Percentiles rank a stretch among this genome's conserved stretches.
These are phyloP conservation scores for Ceriops decandra DNA, from an alignment of 345 rosid genomes.

Conservation along the genomic window DNA sequence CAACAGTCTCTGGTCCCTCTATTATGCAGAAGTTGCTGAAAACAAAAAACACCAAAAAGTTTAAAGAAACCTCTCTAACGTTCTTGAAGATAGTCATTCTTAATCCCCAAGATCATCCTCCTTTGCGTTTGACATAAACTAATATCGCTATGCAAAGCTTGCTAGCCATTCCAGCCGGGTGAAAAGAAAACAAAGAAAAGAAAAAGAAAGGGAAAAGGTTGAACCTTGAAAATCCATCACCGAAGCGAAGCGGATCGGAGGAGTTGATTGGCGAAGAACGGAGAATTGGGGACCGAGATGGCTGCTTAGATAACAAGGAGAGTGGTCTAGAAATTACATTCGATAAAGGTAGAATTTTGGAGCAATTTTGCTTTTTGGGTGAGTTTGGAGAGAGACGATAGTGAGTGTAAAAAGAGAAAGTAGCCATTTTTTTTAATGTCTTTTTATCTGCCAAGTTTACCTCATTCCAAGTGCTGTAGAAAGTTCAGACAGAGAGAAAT, in stretches of 20 bases:
- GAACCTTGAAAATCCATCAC: constrained; percentile 51
- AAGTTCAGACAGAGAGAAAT: not conserved
- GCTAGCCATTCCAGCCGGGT: too few species aligned
- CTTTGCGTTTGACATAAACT: too few species aligned
- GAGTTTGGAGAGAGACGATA: constrained; percentile 19
- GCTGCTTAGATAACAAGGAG: constrained; percentile 20
- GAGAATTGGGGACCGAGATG: constrained; percentile 22
- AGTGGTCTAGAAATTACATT: constrained; percentile 18
- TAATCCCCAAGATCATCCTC: too few species aligned
- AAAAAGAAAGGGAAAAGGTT: constrained; percentile 4
- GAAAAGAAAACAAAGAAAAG: constrained; percentile 1
- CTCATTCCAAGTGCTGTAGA: not conserved
- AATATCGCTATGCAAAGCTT: too few species aligned
- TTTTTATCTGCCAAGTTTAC: not conserved
- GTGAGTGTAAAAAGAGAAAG: constrained; percentile 31
- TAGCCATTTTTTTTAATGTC: constrained; percentile 21
- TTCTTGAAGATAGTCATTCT: too few species aligned
- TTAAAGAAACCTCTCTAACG: too few species aligned
- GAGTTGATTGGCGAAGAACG: constrained; percentile 39
- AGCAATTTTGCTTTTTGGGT: constrained; percentile 19
- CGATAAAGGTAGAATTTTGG: constrained; percentile 27
- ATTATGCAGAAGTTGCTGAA: constrained; percentile 40
- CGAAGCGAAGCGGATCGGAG: constrained; percentile 37
- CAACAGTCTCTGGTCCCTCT: constrained; percentile 91
- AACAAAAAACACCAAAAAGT: not conserved